Evolutionary conservation across 2,329 filamentous ascomycete genomes (phyloP).

Genomic region (Verticillium nubilum): DNA sequence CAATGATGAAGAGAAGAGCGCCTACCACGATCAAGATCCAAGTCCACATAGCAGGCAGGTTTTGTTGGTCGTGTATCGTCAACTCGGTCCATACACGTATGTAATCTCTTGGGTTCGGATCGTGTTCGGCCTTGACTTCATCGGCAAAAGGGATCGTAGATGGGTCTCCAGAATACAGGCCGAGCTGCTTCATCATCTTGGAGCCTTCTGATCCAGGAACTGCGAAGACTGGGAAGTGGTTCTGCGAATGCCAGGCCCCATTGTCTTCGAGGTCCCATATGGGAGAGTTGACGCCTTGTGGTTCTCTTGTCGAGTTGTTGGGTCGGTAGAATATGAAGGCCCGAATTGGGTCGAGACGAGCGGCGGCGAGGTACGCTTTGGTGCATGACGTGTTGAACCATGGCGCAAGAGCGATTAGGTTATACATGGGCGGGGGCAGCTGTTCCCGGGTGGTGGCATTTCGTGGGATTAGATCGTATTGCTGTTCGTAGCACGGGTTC

Average conservation of each 20-base stretch:
- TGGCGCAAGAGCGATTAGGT: conserved; percentile 76
- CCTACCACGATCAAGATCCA: conserved; percentile 69
- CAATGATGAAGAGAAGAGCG: conserved; percentile 63
- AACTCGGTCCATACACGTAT: conserved; percentile 56
- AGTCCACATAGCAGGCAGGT: conserved; percentile 73
- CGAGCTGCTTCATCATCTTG: conserved; percentile 65
- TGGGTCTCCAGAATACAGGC: conserved; percentile 72
- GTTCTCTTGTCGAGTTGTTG: conserved; percentile 49
- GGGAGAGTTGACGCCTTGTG: conserved; percentile 58
- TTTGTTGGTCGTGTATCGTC: conserved; percentile 35
- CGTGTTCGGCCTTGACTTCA: conserved; percentile 49
- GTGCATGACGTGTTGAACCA: conserved; percentile 77
- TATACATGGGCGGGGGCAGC: conserved; percentile 63
- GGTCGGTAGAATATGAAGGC: conserved; percentile 61
- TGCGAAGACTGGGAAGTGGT: conserved; percentile 77
- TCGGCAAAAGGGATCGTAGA: conserved; percentile 53
- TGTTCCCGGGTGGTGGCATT: conserved; percentile 71
- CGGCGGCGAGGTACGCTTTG: conserved; percentile 61
- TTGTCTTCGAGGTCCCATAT: conserved; percentile 68
- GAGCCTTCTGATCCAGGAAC: conserved; percentile 63
- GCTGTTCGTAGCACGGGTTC: conserved; percentile 58
- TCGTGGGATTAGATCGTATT: conserved; percentile 60
- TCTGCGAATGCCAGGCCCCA: conserved; percentile 64
- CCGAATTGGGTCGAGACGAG: conserved; percentile 52
- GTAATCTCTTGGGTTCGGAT: conserved; percentile 51